A percentile compares a stretch with the other conserved stretches of the same genome.
phyloP scores from a whole-genome alignment of 352 stramenopile species.

The Blastocystis sp. region DNA sequence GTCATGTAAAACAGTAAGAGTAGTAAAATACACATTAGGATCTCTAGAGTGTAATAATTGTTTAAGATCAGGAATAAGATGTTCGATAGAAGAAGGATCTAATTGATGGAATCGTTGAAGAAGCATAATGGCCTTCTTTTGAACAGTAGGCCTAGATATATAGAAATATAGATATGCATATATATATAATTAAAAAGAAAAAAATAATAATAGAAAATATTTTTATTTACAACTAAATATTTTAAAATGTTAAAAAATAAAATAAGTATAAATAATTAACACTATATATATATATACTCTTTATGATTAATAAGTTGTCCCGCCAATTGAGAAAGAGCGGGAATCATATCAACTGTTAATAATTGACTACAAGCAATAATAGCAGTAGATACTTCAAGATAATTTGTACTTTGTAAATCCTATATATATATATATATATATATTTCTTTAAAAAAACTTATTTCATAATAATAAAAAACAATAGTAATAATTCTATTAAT shows the following conservation, averaged over 20 bases:
- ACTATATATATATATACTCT: constrained; percentile 72
- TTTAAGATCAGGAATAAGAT: constrained; percentile 69
- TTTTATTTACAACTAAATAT: no score
- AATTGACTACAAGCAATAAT: constrained; percentile 79
- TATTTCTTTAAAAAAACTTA: no score
- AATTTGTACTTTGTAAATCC: constrained; percentile 36
- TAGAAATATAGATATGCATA: no score
- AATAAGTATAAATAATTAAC: no score
- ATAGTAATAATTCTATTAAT: no score
- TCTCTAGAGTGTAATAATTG: constrained; percentile 89
- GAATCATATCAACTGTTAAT: constrained; percentile 92
- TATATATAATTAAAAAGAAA: no score
- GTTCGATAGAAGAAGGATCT: constrained; percentile 63
- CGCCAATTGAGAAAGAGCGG: constrained; percentile 75
- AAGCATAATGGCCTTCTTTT: constrained; percentile 94
- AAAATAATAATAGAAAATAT: no score
- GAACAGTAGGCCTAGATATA: constrained; percentile 49
- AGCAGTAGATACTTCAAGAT: constrained; percentile 48
- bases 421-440: constrained; percentile 3
- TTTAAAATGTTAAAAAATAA: no score
- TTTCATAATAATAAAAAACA: no score
- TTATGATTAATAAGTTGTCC: constrained; percentile 78
- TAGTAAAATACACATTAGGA: constrained; percentile 85
- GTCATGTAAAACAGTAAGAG: constrained; percentile 73
- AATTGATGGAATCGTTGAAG: constrained; percentile 93